Evolutionary conservation across 1,139 yeast genomes (phyloP), one percentile per base, ranked within the genome.

Genomic region (Candida tunisiensis): DNA sequence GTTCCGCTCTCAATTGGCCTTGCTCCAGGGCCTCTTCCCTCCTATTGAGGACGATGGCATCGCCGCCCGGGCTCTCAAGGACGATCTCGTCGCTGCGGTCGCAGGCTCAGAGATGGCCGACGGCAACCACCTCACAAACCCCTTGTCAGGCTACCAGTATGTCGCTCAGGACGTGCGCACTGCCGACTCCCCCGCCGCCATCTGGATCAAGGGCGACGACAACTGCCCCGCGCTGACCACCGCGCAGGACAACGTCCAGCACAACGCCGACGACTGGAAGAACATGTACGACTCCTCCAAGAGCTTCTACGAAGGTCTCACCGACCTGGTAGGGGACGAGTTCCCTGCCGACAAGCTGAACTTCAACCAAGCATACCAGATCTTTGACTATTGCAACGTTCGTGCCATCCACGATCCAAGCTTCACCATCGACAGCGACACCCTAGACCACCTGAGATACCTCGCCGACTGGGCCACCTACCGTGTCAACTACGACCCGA

Each of bases 1-100:
- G 27, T 44, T 48, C 23, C 50, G 49, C 41, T 52, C 61, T 11
- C 61, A 56, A 31, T 28, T 45, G 29, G 50, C 61, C 3, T 59
- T 58, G 41, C 36, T 59, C 25, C 65, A 60, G 38, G 65, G 65
- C 18, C 38, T 60, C 18, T 60, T 55, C 35, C 65, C 65, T 9
- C 60, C 64, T 14, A 26, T 41, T 14, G 28, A 21, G 14, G 37
- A 41, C 13, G 36, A 50, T 2, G 40, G 34, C 16, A 21, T 26
- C 14, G 16, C 28, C 7, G n/a, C n/a, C n/a, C n/a, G n/a, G n/a
- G n/a, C n/a, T n/a, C n/a, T n/a, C n/a, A n/a, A n/a, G n/a, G n/a
- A n/a, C n/a, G n/a, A n/a, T n/a, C n/a, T n/a, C n/a, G 28, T 33
- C 16, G 35, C 36, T n/a, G 38, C 43, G 13, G 41, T 36, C 7